Evolutionary conservation across 257 asterid species (phyloP), one percentile per base, ranked within the genome.

Genomic region (Ocimum tenuiflorum): DNA sequence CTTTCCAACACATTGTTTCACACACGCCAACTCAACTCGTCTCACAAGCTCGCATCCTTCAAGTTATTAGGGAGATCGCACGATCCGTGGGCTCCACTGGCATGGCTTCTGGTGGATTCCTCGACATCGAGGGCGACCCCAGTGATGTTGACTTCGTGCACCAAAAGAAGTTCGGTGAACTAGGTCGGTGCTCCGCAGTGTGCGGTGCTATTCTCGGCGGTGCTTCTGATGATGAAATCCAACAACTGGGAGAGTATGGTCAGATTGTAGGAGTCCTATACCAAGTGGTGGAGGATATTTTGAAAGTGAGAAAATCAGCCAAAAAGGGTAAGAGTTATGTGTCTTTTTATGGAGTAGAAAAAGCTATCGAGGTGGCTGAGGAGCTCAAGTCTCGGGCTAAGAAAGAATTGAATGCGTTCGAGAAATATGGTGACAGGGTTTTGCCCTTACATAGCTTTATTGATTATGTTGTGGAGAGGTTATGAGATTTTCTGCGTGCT

Each of bases 21-120:
- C 82, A 86, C 80, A 88, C 96, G 6, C 91, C 98, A 2, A 38
- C 70, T 1, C 82, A 80, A 52, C 94, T 88, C 7, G 95, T 91
- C 51, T 87, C 96, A 0, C 95, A 83, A 61, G 22, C 78, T 27
- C 79, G 71, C 39, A 79, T 88, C 67, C 88, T 91, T 18, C 74
- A 60, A 38, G 95, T 88, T 17, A 63, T 91, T 61, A 74, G 87
- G 0, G 96, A 91, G 83, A 88, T 91, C n/a, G 98, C 96, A 1
- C 75, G 91, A 58, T 83, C 98, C 3, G 96, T 86, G 69, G 96
- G 96, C 42, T 88, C 97, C 63, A 86, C 95, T 0, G 91, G 96
- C 3, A 88, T 91, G 97, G 95, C 86, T 13, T 95, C 95, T 0
- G 94, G 90, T 11, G 96, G 86, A 67, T 86, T 88, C 41, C 52